Evolutionary conservation across 805 yeast species (phyloP).

Genomic region (Saccharomycopsis sp.): DNA sequence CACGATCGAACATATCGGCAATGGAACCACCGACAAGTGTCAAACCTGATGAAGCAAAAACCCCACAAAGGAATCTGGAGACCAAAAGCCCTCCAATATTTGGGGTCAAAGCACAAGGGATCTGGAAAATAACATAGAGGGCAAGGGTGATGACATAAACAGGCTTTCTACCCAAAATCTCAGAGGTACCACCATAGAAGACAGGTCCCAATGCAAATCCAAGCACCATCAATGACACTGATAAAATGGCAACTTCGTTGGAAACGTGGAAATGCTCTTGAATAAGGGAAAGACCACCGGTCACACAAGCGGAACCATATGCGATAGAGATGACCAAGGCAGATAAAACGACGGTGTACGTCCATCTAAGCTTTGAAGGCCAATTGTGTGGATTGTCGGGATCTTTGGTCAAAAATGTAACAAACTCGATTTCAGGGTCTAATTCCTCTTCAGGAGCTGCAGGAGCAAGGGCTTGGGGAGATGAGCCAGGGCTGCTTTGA

Average conservation of each 20-base stretch:
- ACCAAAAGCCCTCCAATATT: slow-evolving; percentile 76
- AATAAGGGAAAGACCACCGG: slow-evolving; percentile 75
- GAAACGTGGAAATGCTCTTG: slow-evolving; percentile 62
- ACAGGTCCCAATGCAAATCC: slow-evolving; percentile 87
- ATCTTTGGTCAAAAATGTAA: slow-evolving; percentile 71
- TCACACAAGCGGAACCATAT: slow-evolving; percentile 85
- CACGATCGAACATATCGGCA: slow-evolving; percentile 80
- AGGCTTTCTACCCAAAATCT: slow-evolving; percentile 78
- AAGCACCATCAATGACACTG: slow-evolving; percentile 81
- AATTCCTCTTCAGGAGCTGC: slow-evolving; percentile 14
- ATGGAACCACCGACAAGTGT: slow-evolving; percentile 87
- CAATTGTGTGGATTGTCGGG: slow-evolving; percentile 91
- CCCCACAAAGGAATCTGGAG: slow-evolving; percentile 83
- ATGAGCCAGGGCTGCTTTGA: background rate
- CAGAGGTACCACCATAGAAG: slow-evolving; percentile 84
- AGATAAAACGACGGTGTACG: slow-evolving; percentile 62
- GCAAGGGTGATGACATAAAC: slow-evolving; percentile 73
- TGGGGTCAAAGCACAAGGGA: slow-evolving; percentile 80
- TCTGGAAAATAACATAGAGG: slow-evolving; percentile 70
- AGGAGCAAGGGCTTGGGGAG: background rate
- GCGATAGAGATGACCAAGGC: slow-evolving; percentile 82
- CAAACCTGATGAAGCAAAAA: slow-evolving; percentile 74
- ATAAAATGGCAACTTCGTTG: slow-evolving; percentile 67
- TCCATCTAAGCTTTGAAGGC: slow-evolving; percentile 50
- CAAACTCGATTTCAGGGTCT: slow-evolving; percentile 53